Base-by-base conservation (phyloP, 176 grass and related monocot species). In the barley (Hordeum vulgare) region DNA sequence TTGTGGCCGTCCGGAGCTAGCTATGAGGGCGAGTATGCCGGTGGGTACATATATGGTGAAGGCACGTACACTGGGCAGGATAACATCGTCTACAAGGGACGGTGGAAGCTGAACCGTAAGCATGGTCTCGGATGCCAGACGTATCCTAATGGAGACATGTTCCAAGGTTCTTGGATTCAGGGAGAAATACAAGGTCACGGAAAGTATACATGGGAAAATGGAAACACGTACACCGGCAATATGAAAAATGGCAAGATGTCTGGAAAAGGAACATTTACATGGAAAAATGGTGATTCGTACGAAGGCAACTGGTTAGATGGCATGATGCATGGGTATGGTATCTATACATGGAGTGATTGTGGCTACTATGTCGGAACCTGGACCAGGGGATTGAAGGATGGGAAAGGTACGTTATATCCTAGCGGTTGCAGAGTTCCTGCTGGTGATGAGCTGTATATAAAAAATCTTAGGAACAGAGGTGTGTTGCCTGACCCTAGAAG, bases 331-430 rank as follows among this genome's bases (percentile, higher is more conserved):
- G 96, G 96, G 5, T 89, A 86, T 79, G 96, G 96, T 74, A 90
- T 96, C 69, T 99, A 99, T 84, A 90, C 85, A 14, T 99, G 93
- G 91, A 85, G 85, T 45, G 91, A 82, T 57, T 92, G 91, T 20
- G 91, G 93, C 21, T 92, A 86, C 76, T 99, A 96, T 79, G 66
- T 99, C 37, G 93, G 96, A 74, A 96, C 91, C 17, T 99, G 96
- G 96, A 99, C 93, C 37, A 93, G 91, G 66, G 96, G 96, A 68
- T 72, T 99, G 68, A 99, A 99, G 81, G 96, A 99, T 81, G 96
- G 93, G 80, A 95, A 94, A 87, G 96, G 96, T 33, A 85, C 88
- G 26, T 96, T 99, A 78, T 99, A 96, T 79, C 89, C 93, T n/a
- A 90, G 88, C 57, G 96, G 96, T 26, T 96, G 93, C 90, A 99